These are phyloP conservation scores for Alternaria metachromatica DNA, from an alignment of 2,329 filamentous ascomycete species.

Conservation along the genomic window DNA sequence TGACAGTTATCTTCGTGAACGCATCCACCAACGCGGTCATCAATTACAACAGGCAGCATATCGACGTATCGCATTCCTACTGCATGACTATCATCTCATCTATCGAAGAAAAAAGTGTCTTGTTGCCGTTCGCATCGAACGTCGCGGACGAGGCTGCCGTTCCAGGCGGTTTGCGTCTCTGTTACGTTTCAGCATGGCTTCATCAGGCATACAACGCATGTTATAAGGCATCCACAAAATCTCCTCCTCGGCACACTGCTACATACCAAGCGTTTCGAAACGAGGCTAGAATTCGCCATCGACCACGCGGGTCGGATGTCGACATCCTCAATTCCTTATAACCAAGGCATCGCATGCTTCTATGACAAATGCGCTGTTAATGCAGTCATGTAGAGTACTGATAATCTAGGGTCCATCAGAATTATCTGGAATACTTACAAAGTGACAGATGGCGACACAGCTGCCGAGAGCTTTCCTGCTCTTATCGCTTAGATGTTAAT, in stretches of 20 bases:
- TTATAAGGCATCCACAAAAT: slow-evolving; percentile 6
- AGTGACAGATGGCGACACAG: no score
- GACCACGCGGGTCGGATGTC: not conserved
- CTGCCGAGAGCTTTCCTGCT: not conserved
- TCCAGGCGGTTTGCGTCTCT: slow-evolving; percentile 27
- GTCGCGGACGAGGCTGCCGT: slow-evolving; percentile 9
- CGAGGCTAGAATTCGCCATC: not conserved
- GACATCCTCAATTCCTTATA: not conserved
- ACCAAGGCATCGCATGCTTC: not conserved
- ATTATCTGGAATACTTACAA: not conserved
- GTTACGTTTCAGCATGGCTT: slow-evolving; percentile 29
- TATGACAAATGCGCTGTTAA: not conserved
- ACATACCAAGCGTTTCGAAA: slow-evolving; percentile 8
- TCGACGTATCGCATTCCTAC: no score
- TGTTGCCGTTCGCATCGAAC: not conserved
- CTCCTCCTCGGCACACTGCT: slow-evolving; percentile 2
- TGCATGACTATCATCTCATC: rapidly evolving
- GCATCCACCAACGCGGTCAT: not conserved
- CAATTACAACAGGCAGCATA: not conserved
- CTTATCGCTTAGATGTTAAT: not conserved
- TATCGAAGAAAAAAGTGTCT: not conserved
- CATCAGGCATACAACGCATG: slow-evolving; percentile 14
- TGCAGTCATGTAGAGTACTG: not conserved
- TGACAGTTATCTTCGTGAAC: not conserved
- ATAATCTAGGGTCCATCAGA: not conserved